A percentile compares a stretch with the other conserved stretches of the same genome.
Conservation (phyloP, 2,329 filamentous ascomycete species). For the Hypoxylon sp. region DNA sequence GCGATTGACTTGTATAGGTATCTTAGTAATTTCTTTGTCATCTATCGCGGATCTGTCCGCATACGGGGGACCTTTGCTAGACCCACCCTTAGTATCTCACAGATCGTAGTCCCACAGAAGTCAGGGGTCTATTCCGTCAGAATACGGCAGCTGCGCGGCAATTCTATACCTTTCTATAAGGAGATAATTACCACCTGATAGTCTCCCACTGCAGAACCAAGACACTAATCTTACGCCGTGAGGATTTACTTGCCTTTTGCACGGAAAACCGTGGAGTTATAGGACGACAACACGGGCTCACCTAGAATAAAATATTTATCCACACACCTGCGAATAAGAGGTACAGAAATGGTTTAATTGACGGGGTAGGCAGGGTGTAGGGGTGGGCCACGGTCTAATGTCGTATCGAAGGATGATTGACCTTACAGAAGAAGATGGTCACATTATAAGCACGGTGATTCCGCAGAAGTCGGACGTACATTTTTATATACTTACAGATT, state of each 20-base stretch:
- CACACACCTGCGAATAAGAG: background rate
- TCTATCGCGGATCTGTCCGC: constrained; percentile 3
- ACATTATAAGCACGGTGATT: background rate
- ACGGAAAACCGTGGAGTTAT: background rate
- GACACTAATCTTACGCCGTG: background rate
- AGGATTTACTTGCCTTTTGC: background rate
- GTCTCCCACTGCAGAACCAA: background rate
- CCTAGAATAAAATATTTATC: background rate
- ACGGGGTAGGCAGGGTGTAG: background rate
- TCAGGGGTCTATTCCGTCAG: background rate
- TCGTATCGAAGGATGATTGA: background rate
- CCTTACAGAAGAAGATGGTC: background rate
- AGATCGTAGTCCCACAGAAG: background rate
- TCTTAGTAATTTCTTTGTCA: background rate
- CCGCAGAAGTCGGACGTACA: background rate
- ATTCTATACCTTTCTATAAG: background rate
- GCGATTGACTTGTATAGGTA: background rate
- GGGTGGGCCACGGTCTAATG: background rate
- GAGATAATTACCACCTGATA: background rate
- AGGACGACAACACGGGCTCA: background rate
- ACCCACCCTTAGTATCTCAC: background rate
- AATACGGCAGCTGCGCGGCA: too few species aligned
- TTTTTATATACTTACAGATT: too few species aligned
- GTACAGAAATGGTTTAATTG: background rate
- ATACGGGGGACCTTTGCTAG: background rate